A percentile compares a stretch with the other conserved stretches of the same genome.
Conservation (phyloP, 371 early-diverging fungal species). For the Mycotypha africana region DNA sequence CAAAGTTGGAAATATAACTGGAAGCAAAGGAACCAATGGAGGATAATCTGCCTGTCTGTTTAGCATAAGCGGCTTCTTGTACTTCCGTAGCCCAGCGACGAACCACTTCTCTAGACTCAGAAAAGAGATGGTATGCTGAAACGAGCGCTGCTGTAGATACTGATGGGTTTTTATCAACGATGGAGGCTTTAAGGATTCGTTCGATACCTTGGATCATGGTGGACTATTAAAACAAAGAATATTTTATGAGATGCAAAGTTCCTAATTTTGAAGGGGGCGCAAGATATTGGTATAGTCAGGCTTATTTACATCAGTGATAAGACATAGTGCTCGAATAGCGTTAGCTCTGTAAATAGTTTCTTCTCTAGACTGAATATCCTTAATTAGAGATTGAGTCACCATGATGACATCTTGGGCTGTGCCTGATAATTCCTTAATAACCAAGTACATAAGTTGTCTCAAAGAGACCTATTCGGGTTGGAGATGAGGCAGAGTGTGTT, state of each 20-base stretch:
- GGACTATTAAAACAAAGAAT: conserved; percentile 39
- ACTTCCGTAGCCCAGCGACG: conserved; percentile 89
- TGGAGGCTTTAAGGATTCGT: conserved; percentile 93
- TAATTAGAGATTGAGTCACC: conserved; percentile 93
- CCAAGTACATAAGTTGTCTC: conserved; percentile 95
- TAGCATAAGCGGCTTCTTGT: conserved; percentile 80
- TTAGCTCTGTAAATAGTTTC: conserved; percentile 90
- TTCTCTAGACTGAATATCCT: conserved; percentile 94
- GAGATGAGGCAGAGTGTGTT: too few species aligned
- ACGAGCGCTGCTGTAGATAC: conserved; percentile 93
- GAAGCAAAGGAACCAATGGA: conserved; percentile 48
- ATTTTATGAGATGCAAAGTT: too few species aligned
- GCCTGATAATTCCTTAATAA: conserved; percentile 92
- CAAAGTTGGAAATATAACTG: conserved; percentile 54
- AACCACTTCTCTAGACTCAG: conserved; percentile 77
- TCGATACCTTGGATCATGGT: conserved; percentile 95
- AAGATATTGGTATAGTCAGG: too few species aligned
- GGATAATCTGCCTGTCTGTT: conserved; percentile 49
- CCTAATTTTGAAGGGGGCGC: too few species aligned
- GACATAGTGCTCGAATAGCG: conserved; percentile 93
- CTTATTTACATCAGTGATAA: conserved; percentile 80
- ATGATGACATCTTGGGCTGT: conserved; percentile 96
- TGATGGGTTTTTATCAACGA: conserved; percentile 90
- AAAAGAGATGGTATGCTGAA: conserved; percentile 84
- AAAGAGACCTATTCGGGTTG: conserved; percentile 77